These are phyloP conservation scores for Chlamydomonas applanata DNA, from an alignment of 139 green algal species.

Conservation along the genomic window DNA sequence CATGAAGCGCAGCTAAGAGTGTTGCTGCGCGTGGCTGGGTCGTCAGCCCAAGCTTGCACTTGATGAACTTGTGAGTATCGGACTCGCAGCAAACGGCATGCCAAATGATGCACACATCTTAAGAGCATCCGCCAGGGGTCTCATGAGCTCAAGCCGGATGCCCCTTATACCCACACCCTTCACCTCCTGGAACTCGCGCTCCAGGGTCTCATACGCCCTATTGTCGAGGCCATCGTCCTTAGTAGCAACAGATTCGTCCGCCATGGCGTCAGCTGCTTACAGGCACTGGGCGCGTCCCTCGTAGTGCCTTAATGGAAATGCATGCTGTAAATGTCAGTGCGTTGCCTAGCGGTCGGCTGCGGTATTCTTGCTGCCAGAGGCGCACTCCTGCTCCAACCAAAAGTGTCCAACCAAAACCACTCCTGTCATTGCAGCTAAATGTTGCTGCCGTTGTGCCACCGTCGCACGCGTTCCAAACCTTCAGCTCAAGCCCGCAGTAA, in stretches of 20 bases:
- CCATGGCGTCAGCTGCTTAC: constrained; percentile 5
- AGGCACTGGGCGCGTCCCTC: neutral
- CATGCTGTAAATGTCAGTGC: no score
- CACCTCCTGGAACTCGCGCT: constrained; percentile 66
- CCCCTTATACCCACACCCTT: neutral
- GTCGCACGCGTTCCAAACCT: no score
- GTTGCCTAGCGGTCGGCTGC: no score
- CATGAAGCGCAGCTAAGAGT: neutral
- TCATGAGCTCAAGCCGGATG: neutral
- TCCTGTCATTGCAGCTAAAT: no score
- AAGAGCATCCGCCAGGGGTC: no score
- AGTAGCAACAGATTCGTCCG: constrained; percentile 19
- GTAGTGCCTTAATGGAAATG: constrained; percentile 38
- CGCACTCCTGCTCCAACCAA: no score
- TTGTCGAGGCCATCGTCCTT: constrained; percentile 26
- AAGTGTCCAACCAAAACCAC: no score
- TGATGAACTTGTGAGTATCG: constrained; percentile 9
- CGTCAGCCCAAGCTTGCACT: neutral
- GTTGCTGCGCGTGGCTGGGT: neutral
- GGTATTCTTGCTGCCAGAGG: no score
- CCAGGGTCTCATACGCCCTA: constrained; percentile 52
- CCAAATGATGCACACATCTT: no score
- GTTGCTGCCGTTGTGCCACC: no score
- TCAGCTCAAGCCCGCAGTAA: no score
- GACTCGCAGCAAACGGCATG: neutral